Base-by-base conservation (phyloP, 768 basidiomycete species). In the Crassisporium funariophilum region DNA sequence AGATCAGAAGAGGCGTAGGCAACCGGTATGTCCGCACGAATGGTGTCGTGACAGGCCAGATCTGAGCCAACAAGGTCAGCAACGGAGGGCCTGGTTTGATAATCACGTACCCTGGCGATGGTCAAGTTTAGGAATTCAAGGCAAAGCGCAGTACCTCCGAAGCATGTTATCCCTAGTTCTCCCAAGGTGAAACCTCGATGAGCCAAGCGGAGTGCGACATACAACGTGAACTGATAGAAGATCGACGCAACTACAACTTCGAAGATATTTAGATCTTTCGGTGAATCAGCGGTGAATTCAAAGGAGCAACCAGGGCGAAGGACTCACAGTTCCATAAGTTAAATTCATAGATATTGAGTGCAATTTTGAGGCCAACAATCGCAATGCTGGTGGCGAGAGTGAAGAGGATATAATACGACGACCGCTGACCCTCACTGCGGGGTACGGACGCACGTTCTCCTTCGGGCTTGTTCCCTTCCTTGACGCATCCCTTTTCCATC, bases 131-230 rank as follows among this genome's bases (percentile, higher is more conserved):
- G 71, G 24, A 89, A 77, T 64, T 98, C 95, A 74, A 93, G 84
- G 56, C 84, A 86, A 17, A 98, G 63, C 0, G 85, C 85, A 2
- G 93, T 88, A 4, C 89, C 93, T 33, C 93, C 92, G 54, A 91
- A 91, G 35, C 86, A 88, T 13, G 95, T 90, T 19, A 98, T 69
- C 19, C 86, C 88, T 13, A 98, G 77, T 64, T 99, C 97, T 23
- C 97, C 97, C 1, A 99, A 78, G 0, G 95, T 98, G 68, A 98
- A 95, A 9, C 90, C 91, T n/a, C 88, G 81, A 57, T 97, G 88
- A 4, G 94, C 95, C 35, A 99, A 76, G 17, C 97, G 81, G 33
- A 97, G 77, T 33, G 89, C 88, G 37, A 88, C 75, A 65, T 98
- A 99, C 36, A 98, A 73, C 41, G 91, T 83, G 60, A 94, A 87